Evolutionary conservation across 257 asterid species (phyloP).

Genomic region (Eustoma russellianum): DNA sequence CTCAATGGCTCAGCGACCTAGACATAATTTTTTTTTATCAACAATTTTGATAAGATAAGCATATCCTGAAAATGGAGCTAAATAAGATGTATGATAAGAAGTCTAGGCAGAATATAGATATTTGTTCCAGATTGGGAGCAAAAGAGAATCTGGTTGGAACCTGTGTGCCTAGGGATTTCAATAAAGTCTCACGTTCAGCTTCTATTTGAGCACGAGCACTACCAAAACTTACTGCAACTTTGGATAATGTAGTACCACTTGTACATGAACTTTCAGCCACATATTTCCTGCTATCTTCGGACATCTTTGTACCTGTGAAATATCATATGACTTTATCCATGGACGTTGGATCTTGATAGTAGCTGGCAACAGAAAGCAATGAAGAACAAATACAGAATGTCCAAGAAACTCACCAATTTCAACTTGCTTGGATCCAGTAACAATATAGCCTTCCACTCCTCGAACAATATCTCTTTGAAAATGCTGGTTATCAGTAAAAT

Average conservation of each 20-base stretch:
- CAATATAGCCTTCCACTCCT: conserved; percentile 61
- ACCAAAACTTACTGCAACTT: conserved; percentile 81
- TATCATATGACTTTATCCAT: neutral
- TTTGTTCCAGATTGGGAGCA: neutral
- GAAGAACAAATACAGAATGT: neutral
- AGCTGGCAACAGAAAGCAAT: neutral
- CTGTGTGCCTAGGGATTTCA: conserved; percentile 98
- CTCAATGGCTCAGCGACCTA: conserved; percentile 97
- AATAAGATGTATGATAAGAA: no score
- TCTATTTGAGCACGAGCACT: conserved; percentile 90
- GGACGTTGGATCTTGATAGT: no score
- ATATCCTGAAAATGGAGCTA: neutral
- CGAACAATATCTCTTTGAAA: conserved; percentile 71
- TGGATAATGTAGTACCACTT: conserved; percentile 80
- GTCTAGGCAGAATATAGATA: neutral
- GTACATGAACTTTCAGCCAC: conserved; percentile 91
- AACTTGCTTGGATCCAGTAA: conserved; percentile 65
- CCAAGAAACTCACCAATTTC: conserved; percentile 46
- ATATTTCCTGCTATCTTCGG: conserved; percentile 92
- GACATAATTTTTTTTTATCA: neutral
- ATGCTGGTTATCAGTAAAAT: conserved; percentile 31
- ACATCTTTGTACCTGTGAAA: conserved; percentile 69
- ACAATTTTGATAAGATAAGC: neutral
- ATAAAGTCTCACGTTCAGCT: conserved; percentile 90
- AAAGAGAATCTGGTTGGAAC: conserved; percentile 20